Evolutionary conservation across 129 eudicot genomes (phyloP).

Genomic region (Mikania micrantha): DNA sequence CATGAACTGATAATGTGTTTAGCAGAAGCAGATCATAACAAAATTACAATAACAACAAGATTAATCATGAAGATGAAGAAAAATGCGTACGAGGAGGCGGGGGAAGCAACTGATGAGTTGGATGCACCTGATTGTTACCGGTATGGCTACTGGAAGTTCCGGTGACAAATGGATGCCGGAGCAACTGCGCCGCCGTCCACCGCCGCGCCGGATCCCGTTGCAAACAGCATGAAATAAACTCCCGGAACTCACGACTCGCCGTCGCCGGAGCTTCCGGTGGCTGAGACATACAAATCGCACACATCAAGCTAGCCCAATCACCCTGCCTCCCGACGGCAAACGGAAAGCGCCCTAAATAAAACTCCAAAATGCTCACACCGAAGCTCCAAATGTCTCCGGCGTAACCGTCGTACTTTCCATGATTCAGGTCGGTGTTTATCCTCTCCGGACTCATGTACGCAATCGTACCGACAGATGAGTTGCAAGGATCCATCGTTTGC

Average conservation of each 20-base stretch:
- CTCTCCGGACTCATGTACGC: conserved; percentile 95
- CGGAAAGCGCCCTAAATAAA: conserved; percentile 72
- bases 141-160: conserved; percentile 8
- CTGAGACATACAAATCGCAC: conserved; percentile 77
- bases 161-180: conserved; percentile 36
- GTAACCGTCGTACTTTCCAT: conserved; percentile 66
- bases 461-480: conserved; percentile 79
- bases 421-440: conserved; percentile 75
- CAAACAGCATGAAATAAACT: conserved; percentile 60
- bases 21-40: conserved; percentile 15
- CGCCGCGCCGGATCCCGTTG: conserved; percentile 68
- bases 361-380: conserved; percentile 78
- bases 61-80: conserved; percentile 19
- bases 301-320: conserved; percentile 89
- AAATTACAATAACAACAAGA: not conserved
- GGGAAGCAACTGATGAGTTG: conserved; percentile 26
- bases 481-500: conserved; percentile 78
- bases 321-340: conserved; percentile 66
- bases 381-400: conserved; percentile 95
- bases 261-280: conserved; percentile 78
- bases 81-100: conserved; percentile 20
- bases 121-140: conserved; percentile 26
- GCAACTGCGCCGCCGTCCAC: conserved; percentile 64
- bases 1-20: conserved; percentile 14
- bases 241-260: conserved; percentile 62